Evolutionary conservation across 2,329 filamentous ascomycete genomes (phyloP), one percentile per base, ranked within the genome.

Genomic region (Gnomoniopsis smithogilvyi): DNA sequence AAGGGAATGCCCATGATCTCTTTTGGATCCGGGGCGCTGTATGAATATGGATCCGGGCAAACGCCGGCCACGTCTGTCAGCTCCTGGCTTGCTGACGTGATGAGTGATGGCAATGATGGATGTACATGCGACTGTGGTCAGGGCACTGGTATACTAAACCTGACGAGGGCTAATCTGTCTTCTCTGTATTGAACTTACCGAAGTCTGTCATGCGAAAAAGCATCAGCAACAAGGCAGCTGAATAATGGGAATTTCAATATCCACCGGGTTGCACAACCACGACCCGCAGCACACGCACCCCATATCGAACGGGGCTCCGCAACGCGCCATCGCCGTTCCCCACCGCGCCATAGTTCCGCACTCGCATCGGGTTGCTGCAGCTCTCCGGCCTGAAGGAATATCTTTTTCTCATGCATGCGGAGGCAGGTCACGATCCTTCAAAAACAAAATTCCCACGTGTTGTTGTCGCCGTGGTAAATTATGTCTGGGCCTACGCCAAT

Each of bases 141-240:
- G 21, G 30, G 34, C 43, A 30, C n/a, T 19, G 6, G 12, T 41
- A 41, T 41, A n/a, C 36, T 43, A 41, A 21, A 45, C 43, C 21
- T 43, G 41, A 45, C 33, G 17, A 12, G 48, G 38, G 50, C 41
- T 34, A 60, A 60, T 43, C 41, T 14, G 26, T 57, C 58, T 45
- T 52, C 51, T 26, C 50, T 50, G n/a, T 45, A 41, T 24, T 60
- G 34, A 52, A 4, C 4, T 30, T 30, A 30, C 26, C 4, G 26
- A 30, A 30, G 26, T 34, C 26, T 26, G 26, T 14, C 36, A 15
- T n/a, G 36, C 15, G 6, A n/a, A n/a, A 41, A 41, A 41, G 36
- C 36, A 8, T 12, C 17, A 41, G 36, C 3, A 41, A n/a, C 12
- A 12, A 41, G 36, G 36, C 36, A 41, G 36, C 36, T 41, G 36